phyloP scores from a whole-genome alignment of 768 basidiomycete species.

The Phaeolepiota aurea region DNA sequence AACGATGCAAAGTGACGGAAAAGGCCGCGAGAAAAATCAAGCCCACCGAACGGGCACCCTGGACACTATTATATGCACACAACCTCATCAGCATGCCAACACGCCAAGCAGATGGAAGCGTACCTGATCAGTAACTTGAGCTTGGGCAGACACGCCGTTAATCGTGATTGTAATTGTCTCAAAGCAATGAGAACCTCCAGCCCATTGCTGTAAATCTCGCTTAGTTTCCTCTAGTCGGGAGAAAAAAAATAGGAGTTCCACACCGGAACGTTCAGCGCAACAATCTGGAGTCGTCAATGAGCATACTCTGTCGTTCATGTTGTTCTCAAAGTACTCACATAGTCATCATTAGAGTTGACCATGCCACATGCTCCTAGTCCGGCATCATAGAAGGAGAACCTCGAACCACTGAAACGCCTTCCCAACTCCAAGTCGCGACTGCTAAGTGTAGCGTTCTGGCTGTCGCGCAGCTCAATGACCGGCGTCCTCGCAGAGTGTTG shows the following conservation, averaged over 20 bases:
- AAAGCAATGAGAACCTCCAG: slow-evolving; percentile 30
- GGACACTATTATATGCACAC: slow-evolving; percentile 14
- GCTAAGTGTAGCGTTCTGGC: neutral
- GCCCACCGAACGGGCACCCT: slow-evolving; percentile 46
- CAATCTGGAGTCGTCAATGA: neutral
- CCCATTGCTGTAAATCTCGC: slow-evolving; percentile 1
- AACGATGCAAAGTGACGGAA: slow-evolving; percentile 45
- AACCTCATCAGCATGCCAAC: neutral
- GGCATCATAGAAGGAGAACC: slow-evolving; percentile 18
- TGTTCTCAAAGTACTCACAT: slow-evolving; percentile 16
- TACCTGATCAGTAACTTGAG: slow-evolving; percentile 43
- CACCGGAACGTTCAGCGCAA: slow-evolving; percentile 1
- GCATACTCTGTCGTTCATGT: neutral
- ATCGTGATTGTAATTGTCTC: slow-evolving; percentile 43
- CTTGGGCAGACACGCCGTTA: slow-evolving; percentile 35
- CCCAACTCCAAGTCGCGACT: slow-evolving; percentile 5
- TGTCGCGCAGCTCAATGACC: neutral
- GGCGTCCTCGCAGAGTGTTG: neutral
- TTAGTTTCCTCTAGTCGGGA: too few species aligned
- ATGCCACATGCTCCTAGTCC: slow-evolving; percentile 37
- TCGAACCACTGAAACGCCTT: slow-evolving; percentile 14
- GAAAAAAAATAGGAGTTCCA: neutral
- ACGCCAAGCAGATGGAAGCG: neutral
- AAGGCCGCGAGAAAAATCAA: slow-evolving; percentile 56
- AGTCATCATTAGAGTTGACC: slow-evolving; percentile 24